Evolutionary conservation across 2,329 filamentous ascomycete species (phyloP), one percentile per base, ranked within the genome.

Genomic region (Colletotrichum australisinense): DNA sequence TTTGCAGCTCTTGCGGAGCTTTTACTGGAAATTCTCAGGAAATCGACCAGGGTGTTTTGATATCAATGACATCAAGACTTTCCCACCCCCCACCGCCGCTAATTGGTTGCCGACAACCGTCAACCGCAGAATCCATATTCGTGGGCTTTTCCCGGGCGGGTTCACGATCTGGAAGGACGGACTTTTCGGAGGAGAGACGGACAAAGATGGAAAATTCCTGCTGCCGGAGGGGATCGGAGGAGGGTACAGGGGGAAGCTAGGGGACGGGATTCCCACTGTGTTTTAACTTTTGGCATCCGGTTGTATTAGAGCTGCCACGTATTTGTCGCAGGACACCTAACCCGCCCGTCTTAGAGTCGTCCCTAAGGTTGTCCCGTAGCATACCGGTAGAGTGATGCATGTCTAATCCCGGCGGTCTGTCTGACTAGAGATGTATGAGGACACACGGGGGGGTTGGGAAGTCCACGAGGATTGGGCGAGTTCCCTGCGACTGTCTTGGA

Each of bases 21-120:
- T 53, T 59, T 46, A 12, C 28, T n/a, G 42, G 32, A 4, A 24
- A 49, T 52, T 30, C 56, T 62, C 32, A 42, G 49, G 52, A 46
- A 49, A 19, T 42, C 14, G 38, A 62, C 60, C 16, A 24, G 67
- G 67, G 49, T 60, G 38, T 53, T 30, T 53, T 32, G 24, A 56
- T 59, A 42, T 73, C 70, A 62, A 73, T 73, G 70, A 73, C 70
- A 70, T 70, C 70, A 73, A 73, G 67, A 73, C 70, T 73, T 38
- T 38, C 19, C 46, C 16, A 12, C 26, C 26, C 26, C 32, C 70
- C 55, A 69, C 42, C 55, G 46, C 66, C 56, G 59, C 53, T 35
- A 56, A 46, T 58, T 53, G 49, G 28, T 32, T 16, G 49, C 49
- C 16, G 9, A 26, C 49, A 46, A 30, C 32, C 42, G 24, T 22